These are phyloP conservation scores for Ceratocystis papillata DNA, from an alignment of 2,329 filamentous ascomycete genomes.

Conservation along the genomic window DNA sequence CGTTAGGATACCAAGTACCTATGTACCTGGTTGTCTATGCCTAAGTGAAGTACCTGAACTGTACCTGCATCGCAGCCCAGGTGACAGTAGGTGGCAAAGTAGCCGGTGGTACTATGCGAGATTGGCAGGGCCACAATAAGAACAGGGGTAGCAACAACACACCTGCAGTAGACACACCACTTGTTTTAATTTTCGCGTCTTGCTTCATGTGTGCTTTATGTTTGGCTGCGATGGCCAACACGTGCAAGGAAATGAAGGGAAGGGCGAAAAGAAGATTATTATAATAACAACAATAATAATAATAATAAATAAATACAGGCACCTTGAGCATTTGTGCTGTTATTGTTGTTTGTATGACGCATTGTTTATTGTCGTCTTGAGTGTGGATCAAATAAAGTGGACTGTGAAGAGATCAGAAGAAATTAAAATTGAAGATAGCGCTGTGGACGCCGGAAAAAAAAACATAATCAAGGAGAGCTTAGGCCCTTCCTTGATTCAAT, in stretches of 20 bases:
- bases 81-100: slow-evolving; percentile 21
- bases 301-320: background rate
- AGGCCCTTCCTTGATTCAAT: slow-evolving; percentile 1
- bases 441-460: background rate
- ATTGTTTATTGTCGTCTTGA: slow-evolving; percentile 13
- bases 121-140: slow-evolving; percentile 20
- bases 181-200: slow-evolving; percentile 1
- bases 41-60: slow-evolving; percentile 12
- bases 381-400: slow-evolving; percentile 1
- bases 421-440: background rate
- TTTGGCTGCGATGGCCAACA: background rate
- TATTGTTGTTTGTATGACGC: slow-evolving; percentile 3
- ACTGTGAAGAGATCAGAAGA: background rate
- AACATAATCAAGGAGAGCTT: background rate
- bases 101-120: slow-evolving; percentile 22
- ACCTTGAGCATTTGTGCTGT: background rate
- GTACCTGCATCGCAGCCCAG: slow-evolving; percentile 22
- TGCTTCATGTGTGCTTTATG: background rate
- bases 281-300: background rate
- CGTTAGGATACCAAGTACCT: too few species aligned
- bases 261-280: background rate
- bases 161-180: background rate
- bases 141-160: slow-evolving; percentile 2
- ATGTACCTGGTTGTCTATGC: too few species aligned
- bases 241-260: background rate